Conservation (phyloP, 306 rosid species). For the Castanea sativa region DNA sequence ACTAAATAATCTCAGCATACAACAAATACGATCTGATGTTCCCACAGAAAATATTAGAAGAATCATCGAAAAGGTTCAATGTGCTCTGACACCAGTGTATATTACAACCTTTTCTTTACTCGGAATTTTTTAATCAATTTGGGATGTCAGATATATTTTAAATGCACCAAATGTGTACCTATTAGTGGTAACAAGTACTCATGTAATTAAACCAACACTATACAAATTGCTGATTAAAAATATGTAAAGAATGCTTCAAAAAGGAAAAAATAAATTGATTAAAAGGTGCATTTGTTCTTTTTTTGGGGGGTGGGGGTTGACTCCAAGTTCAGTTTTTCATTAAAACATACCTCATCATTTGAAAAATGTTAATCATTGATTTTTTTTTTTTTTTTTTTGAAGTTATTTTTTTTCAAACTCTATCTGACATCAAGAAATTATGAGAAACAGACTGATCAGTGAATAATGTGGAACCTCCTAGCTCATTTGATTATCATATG, state of each 20-base stretch:
- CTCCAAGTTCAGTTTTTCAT: too few relatives aligned
- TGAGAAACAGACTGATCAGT: background rate
- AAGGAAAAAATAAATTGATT: too few relatives aligned
- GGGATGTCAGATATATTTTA: background rate
- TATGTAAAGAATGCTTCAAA: too few relatives aligned
- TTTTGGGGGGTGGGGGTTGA: too few relatives aligned
- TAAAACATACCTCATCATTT: too few relatives aligned
- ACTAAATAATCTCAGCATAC: background rate
- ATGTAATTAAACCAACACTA: background rate
- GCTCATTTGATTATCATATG: background rate
- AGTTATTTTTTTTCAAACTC: too few relatives aligned
- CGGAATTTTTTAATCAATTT: background rate
- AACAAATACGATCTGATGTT: background rate
- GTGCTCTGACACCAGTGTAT: background rate
- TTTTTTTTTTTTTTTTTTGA: too few relatives aligned
- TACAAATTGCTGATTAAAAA: background rate
- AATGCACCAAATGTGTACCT: background rate
- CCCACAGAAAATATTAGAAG: background rate
- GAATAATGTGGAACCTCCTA: background rate
- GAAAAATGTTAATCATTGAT: too few relatives aligned
- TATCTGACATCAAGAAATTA: background rate
- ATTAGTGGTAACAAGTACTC: background rate
- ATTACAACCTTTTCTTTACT: background rate
- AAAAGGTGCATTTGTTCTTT: too few relatives aligned
- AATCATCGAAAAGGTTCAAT: background rate